Evolutionary conservation across 2,329 filamentous ascomycete species (phyloP), one percentile per base, ranked within the genome.

Genomic region (Fusarium ramigenum): DNA sequence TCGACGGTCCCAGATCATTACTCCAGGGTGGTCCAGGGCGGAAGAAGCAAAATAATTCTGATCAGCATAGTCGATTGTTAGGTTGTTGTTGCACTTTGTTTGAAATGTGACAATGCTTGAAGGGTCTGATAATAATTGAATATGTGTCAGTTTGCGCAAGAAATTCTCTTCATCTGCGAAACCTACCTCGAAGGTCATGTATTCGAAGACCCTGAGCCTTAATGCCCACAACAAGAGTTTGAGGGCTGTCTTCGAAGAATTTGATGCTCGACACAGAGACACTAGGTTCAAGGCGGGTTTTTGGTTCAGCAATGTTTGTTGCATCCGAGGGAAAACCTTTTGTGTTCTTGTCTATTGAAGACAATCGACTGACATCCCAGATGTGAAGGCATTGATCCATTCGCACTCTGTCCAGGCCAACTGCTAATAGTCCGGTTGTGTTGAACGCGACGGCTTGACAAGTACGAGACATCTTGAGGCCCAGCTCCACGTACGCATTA

Each of bases 21-120:
- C 87, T 12, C 90, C 90, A 1, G 93, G 92, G 56, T 93, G 91
- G 66, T 93, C 93, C 18, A 93, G 84, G 6, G 92, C 92, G 19
- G 93, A 94, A 2, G 93, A 95, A 3, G 93, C 91, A 82, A 96
- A 96, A 81, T 95, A 96, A 76, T 96, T 95, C 73, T 92, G 90
- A 75, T 97, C 93, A 28, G 90, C 85, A 68, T 93, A 93, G 82
- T 96, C 93, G 68, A 96, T 93, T 21, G 93, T 89, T 61, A 96
- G 80, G 72, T 92, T 92, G 75, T 92, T 92, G 79, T 91, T 91
- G 76, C 89, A 91, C 74, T 88, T 90, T 8, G 90, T 92, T 69
- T 88, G 88, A 72, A 91, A 92, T n/a, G 85, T 89, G 53, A 88
- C 84, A 11, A 87, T 87, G 25, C 85, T 84, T 19, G 84, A 84